Base-by-base conservation (phyloP, 1,284 basidiomycete species). In the Irpex lacteus region DNA sequence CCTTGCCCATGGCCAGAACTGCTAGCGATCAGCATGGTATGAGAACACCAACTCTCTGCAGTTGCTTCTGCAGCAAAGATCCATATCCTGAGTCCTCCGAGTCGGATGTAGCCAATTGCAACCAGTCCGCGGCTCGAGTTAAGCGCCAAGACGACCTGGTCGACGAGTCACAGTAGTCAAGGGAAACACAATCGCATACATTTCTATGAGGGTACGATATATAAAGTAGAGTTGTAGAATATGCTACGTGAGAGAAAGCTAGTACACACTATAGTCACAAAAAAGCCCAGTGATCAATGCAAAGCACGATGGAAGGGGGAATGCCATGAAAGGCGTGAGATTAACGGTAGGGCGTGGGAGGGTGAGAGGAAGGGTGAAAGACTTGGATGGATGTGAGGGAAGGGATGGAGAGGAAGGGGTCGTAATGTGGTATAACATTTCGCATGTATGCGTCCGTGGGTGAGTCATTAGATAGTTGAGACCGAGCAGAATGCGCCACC, bases 191-290 rank as follows among this genome's bases (percentile, higher is more conserved):
- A 36, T 26, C 37, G 15, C 50, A 61, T 13, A 60, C 56, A 58
- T 63, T 66, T 72, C 68, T 72, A 72, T 67, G 69, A 63, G 34
- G 21, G 67, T 63, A 68, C 65, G 65, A 67, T 68, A 63, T 70
- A 67, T 67, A 65, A 59, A 64, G 58, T 60, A 61, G 60, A 15
- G 54, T 9, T 56, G 19, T 11, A 36, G 50, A 19, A 40, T 59
- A 59, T 38, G 64, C 38, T 66, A 63, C 60, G 19, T 18, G 50
- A n/a, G 40, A 52, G 21, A 56, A 56, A 56, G 63, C 58, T 61
- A 66, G 49, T 63, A 54, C 44, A 62, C 65, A 61, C 55, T 49
- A 59, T 6, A 47, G 55, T 44, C 38, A 66, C 59, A 56, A 32
- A 8, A 56, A 18, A 36, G 54, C 21, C 54, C 54, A 36, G 32